A percentile compares a stretch with the other conserved stretches of the same genome.
phyloP scores from a whole-genome alignment of 164 flowering plant genomes.

The Buxus sempervirens region DNA sequence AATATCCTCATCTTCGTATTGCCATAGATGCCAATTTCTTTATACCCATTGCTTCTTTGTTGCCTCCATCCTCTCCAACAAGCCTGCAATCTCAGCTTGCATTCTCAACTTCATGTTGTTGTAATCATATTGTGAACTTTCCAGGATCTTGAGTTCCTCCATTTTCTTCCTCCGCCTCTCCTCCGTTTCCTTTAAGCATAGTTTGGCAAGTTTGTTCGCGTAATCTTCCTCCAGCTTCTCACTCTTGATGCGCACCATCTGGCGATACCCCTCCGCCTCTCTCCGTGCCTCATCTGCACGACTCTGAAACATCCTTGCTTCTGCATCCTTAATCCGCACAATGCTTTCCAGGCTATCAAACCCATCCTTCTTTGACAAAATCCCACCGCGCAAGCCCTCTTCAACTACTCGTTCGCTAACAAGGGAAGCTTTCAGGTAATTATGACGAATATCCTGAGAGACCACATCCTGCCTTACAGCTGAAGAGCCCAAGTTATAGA shows the following conservation, averaged over 20 bases:
- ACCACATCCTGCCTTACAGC: constrained; percentile 25
- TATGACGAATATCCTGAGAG: constrained; percentile 26
- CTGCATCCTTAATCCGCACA: constrained; percentile 79
- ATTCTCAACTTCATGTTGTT: constrained; percentile 87
- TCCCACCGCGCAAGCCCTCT: constrained; percentile 41
- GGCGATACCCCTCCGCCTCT: constrained; percentile 65
- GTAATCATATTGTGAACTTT: constrained; percentile 76
- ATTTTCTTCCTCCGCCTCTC: constrained; percentile 72
- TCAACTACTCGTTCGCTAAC: constrained; percentile 31
- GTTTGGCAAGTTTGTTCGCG: constrained; percentile 55
- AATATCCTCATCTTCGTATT: neutral
- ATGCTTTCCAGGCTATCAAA: constrained; percentile 81
- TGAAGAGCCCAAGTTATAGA: constrained; percentile 35
- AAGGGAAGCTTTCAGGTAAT: constrained; percentile 31
- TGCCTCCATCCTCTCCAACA: constrained; percentile 86
- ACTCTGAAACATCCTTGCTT: constrained; percentile 83
- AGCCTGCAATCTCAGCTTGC: constrained; percentile 81
- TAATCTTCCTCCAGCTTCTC: constrained; percentile 84
- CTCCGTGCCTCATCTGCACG: constrained; percentile 87
- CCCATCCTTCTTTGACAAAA: constrained; percentile 39
- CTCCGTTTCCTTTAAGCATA: constrained; percentile 79
- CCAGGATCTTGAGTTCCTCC: constrained; percentile 78
- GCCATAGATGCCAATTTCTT: neutral
- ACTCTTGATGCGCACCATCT: constrained; percentile 43
- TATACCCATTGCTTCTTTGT: constrained; percentile 81